Evolutionary conservation across 805 yeast species (phyloP).

Genomic region (Saccharomyces jurei): DNA sequence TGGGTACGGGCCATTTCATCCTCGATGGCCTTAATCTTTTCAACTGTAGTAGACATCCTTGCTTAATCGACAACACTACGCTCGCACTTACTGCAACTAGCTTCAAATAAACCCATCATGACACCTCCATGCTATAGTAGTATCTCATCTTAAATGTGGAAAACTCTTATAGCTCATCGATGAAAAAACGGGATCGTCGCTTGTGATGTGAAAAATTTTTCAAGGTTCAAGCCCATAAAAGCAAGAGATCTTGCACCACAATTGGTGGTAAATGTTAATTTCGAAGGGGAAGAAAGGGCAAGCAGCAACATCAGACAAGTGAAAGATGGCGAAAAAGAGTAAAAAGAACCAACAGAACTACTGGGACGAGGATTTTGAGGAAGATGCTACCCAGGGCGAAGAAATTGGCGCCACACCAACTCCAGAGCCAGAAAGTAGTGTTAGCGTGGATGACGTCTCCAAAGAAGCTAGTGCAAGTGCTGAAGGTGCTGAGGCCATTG

Average conservation of each 20-base stretch:
- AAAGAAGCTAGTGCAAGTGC: conserved; percentile 22
- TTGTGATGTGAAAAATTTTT: conserved; percentile 11
- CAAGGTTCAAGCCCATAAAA: not conserved
- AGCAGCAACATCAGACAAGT: conserved; percentile 53
- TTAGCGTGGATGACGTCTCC: conserved; percentile 10
- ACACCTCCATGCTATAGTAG: not conserved
- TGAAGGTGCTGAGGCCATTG: conserved; percentile 37
- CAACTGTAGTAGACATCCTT: conserved; percentile 58
- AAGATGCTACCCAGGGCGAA: conserved; percentile 44
- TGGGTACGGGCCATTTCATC: conserved; percentile 98
- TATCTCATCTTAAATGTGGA: not conserved
- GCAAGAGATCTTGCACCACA: not conserved
- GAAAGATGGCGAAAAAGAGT: conserved; percentile 40
- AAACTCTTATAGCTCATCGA: conserved; percentile 9
- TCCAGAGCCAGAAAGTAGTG: conserved; percentile 10
- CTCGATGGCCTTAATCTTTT: conserved; percentile 78
- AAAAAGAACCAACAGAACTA: conserved; percentile 66
- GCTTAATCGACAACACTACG: not conserved
- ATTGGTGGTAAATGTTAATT: conserved; percentile 7
- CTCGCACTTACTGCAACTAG: not conserved
- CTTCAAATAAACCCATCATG: not conserved
- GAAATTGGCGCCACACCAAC: conserved; percentile 37
- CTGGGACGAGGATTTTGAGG: conserved; percentile 72
- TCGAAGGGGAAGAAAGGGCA: conserved; percentile 42
- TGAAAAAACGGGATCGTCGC: conserved; percentile 2